Evolutionary conservation across 2,329 filamentous ascomycete genomes (phyloP).

Genomic region (Aurifilum marmelostoma): DNA sequence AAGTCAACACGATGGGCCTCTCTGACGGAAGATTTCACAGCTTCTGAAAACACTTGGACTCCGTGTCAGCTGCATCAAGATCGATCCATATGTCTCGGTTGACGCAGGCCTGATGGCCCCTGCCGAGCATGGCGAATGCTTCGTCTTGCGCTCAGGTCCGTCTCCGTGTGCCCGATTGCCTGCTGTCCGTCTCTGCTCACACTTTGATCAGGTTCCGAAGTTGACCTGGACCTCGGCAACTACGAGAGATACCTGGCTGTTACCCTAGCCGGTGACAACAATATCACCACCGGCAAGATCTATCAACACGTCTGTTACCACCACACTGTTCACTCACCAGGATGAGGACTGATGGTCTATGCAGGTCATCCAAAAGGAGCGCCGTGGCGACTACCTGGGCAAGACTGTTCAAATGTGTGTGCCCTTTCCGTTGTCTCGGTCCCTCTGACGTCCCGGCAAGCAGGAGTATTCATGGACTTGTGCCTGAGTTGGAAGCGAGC

Average conservation of each 20-base stretch:
- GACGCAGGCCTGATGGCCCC: slow-evolving; percentile 43
- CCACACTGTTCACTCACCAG: slow-evolving; percentile 32
- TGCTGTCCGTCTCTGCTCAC: not conserved
- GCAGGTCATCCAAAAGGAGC: slow-evolving; percentile 56
- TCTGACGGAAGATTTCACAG: slow-evolving; percentile 37
- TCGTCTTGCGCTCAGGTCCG: slow-evolving; percentile 65
- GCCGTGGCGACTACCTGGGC: slow-evolving; percentile 77
- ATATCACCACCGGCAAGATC: slow-evolving; percentile 97
- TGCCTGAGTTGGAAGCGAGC: not conserved
- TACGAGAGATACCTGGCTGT: slow-evolving; percentile 75
- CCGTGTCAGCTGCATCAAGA: slow-evolving; percentile 65
- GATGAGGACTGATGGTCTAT: slow-evolving; percentile 17
- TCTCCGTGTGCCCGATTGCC: not conserved
- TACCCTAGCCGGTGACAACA: slow-evolving; percentile 82
- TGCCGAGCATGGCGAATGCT: slow-evolving; percentile 77
- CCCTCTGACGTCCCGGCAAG: not conserved
- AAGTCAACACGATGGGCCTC: slow-evolving; percentile 1
- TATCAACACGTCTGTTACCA: slow-evolving; percentile 82
- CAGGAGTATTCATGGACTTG: not conserved
- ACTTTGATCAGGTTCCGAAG: slow-evolving; percentile 36
- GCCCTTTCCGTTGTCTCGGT: not conserved
- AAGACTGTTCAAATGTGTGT: slow-evolving; percentile 76
- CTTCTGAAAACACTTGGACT: slow-evolving; percentile 80
- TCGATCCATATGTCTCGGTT: slow-evolving; percentile 54
- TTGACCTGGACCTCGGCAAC: slow-evolving; percentile 60